Conservation (phyloP, 176 grass and related monocot species). For the Paspalum vaginatum region DNA sequence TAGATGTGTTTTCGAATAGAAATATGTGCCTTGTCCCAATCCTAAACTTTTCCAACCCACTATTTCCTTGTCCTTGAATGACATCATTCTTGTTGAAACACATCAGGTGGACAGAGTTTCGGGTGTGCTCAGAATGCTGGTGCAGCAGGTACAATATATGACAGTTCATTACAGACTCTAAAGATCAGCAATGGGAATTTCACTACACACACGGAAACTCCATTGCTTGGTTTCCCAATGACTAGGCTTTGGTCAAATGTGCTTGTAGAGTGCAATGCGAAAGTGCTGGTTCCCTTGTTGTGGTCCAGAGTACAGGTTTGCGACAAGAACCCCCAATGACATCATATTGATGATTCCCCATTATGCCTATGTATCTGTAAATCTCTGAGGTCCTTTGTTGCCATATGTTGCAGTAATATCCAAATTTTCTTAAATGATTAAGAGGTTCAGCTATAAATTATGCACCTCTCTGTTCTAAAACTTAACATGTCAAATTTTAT, state of each 20-base stretch:
- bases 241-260: constrained; percentile 94
- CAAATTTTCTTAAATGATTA: background rate
- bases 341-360: background rate
- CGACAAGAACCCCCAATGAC: background rate
- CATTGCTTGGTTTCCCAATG: constrained; percentile 86
- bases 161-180: constrained; percentile 82
- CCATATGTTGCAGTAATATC: background rate
- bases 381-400: constrained; percentile 18
- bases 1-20: background rate
- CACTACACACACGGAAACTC: constrained; percentile 89
- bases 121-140: constrained; percentile 91
- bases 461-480: constrained; percentile 29
- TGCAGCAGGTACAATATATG: constrained; percentile 91
- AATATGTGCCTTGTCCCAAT: background rate
- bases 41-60: background rate
- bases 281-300: constrained; percentile 90
- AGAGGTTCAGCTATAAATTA: constrained; percentile 1
- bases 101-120: constrained; percentile 83
- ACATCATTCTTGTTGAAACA: constrained; percentile 10
- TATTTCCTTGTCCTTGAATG: constrained; percentile 19
- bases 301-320: constrained; percentile 98
- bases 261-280: constrained; percentile 80
- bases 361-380: constrained; percentile 17
- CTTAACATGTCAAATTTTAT: constrained; percentile 6
- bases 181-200: constrained; percentile 98